Percentiles rank a stretch among this genome's conserved stretches.
Conservation (phyloP, 1,284 basidiomycete genomes). For the Vanrija humicola region DNA sequence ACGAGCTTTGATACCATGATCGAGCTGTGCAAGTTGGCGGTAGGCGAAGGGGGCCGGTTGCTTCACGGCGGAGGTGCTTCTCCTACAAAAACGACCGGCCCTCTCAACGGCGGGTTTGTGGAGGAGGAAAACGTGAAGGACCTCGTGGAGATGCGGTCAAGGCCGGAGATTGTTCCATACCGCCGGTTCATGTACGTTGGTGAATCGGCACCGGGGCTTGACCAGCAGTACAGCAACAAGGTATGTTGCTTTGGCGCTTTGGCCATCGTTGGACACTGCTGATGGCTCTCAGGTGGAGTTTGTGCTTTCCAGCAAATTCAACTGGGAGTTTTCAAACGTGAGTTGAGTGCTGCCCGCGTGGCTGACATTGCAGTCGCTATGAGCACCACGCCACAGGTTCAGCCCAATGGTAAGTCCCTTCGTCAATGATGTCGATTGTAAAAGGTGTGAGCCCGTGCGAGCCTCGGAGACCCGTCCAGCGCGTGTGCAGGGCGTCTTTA, state of each 20-base stretch:
- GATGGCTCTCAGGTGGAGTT: conserved; percentile 23
- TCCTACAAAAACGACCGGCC: not conserved
- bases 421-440: conserved; percentile 23
- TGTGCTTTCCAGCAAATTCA: conserved; percentile 23
- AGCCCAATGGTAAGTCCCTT: conserved; percentile 14
- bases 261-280: not conserved
- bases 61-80: not conserved
- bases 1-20: conserved; percentile 20
- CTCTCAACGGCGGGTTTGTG: conserved; percentile 12
- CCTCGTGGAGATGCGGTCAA: conserved; percentile 23
- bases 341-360: not conserved
- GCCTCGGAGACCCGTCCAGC: not conserved
- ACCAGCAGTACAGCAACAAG: conserved; percentile 4
- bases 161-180: conserved; percentile 31
- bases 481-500: conserved; percentile 7
- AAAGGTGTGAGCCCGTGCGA: conserved; percentile 23
- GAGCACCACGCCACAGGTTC: too few relatives aligned
- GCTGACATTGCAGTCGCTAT: not conserved
- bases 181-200: conserved; percentile 34
- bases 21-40: conserved; percentile 11
- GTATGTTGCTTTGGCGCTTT: conserved; percentile 11
- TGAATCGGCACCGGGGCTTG: conserved; percentile 8
- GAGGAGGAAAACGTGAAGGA: conserved; percentile 26
- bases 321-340: conserved; percentile 14
- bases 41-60: not conserved